Percentiles rank a stretch among this genome's conserved stretches.
These are phyloP conservation scores for Pittosporum tobira DNA, from an alignment of 129 eudicot species.

Conservation along the genomic window DNA sequence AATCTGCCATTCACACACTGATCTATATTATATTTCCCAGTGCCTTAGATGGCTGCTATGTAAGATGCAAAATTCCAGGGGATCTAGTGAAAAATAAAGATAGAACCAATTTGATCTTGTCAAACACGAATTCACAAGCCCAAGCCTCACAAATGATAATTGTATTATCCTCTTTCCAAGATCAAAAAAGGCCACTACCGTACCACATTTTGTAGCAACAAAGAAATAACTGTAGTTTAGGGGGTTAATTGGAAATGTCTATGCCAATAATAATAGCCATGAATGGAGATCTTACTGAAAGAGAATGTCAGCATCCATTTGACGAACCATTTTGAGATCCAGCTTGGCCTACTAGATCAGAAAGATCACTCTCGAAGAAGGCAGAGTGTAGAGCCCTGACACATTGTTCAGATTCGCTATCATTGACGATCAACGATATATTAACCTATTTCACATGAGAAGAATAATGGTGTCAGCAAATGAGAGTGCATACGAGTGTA, in stretches of 20 bases:
- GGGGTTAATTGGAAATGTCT: background rate
- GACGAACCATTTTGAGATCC: slow-evolving; percentile 17
- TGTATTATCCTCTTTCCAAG: background rate
- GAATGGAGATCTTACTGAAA: background rate
- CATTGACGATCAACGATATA: slow-evolving; percentile 89
- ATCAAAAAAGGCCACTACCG: background rate
- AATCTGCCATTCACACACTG: too few relatives aligned
- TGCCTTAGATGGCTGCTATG: too few relatives aligned
- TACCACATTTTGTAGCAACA: background rate
- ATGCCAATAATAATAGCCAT: too few relatives aligned
- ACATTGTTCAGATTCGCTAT: slow-evolving; percentile 80
- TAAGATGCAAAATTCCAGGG: too few relatives aligned
- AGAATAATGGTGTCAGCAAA: background rate
- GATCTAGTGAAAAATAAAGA: too few relatives aligned
- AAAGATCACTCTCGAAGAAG: slow-evolving; percentile 62
- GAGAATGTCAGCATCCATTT: background rate
- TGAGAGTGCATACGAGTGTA: too few relatives aligned
- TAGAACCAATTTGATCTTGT: background rate
- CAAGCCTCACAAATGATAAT: too few relatives aligned
- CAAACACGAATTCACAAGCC: too few relatives aligned
- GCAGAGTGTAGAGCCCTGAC: slow-evolving; percentile 82
- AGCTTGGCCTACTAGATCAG: slow-evolving; percentile 23
- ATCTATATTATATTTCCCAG: too few relatives aligned
- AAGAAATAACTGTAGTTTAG: background rate
- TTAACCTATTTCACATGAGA: slow-evolving; percentile 49